Evolutionary conservation across 1,139 yeast species (phyloP).

Genomic region (Arxiozyma heterogenica): DNA sequence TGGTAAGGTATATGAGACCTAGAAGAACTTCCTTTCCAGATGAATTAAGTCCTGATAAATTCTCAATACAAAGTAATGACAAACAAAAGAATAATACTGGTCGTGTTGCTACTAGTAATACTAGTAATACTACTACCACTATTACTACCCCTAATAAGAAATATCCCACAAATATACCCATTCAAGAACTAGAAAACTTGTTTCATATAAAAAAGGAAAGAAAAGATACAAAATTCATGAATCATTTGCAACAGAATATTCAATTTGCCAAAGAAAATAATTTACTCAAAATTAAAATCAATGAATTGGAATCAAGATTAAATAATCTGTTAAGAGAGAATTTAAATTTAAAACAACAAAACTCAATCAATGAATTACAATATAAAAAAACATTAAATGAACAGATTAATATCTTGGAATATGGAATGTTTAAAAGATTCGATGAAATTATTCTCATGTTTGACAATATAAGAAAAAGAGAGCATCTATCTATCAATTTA

Average conservation of each 20-base stretch:
- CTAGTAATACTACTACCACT: too few relatives aligned
- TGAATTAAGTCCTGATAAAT: not conserved
- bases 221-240: not conserved
- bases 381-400: conserved; percentile 31
- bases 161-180: not conserved
- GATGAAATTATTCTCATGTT: conserved; percentile 39
- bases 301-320: conserved; percentile 43
- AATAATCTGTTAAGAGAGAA: conserved; percentile 42
- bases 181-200: not conserved
- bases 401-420: conserved; percentile 35
- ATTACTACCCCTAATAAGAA: not conserved
- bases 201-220: not conserved
- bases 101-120: too few relatives aligned
- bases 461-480: conserved; percentile 31
- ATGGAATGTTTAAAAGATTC: conserved; percentile 36
- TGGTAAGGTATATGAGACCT: not conserved
- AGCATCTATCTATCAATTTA: conserved; percentile 25
- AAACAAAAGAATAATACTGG: too few relatives aligned
- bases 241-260: conserved; percentile 26
- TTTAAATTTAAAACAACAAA: conserved; percentile 33
- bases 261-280: conserved; percentile 50
- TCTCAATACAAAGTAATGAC: not conserved
- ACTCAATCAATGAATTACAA: conserved; percentile 27
- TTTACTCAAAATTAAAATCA: conserved; percentile 39
- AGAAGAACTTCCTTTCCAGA: not conserved